phyloP scores from a whole-genome alignment of 345 rosid species.

The Diplotaxis tenuifolia region DNA sequence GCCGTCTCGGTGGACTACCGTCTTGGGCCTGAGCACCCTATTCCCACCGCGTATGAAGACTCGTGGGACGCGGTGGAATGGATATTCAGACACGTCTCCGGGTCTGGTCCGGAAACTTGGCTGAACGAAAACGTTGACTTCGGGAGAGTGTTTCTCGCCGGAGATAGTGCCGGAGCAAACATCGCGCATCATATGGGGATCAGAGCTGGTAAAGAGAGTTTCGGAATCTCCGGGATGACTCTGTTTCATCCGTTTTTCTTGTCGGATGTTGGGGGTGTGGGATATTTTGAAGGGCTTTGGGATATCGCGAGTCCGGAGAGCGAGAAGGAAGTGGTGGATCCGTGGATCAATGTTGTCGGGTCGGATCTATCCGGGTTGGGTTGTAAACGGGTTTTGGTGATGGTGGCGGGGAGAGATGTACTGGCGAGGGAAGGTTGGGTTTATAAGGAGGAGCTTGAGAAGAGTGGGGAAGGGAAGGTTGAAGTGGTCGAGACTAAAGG shows the following conservation, averaged over 20 bases:
- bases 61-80: constrained; percentile 53
- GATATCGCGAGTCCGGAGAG: constrained; percentile 30
- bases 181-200: constrained; percentile 47
- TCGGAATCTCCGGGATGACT: constrained; percentile 29
- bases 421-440: constrained; percentile 37
- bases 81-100: constrained; percentile 35
- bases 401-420: constrained; percentile 29
- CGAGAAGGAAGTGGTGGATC: constrained; percentile 37
- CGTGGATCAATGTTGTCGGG: constrained; percentile 37
- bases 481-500: constrained; percentile 36
- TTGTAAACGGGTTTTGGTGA: constrained; percentile 25
- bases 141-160: constrained; percentile 36
- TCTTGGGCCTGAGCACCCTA: constrained; percentile 47
- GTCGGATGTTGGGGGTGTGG: constrained; percentile 7
- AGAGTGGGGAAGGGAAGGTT: constrained; percentile 42
- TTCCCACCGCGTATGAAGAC: constrained; percentile 47
- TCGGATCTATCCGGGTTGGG: constrained; percentile 25
- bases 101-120: constrained; percentile 43
- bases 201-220: constrained; percentile 29
- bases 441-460: constrained; percentile 37
- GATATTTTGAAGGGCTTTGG: constrained; percentile 24
- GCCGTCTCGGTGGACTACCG: constrained; percentile 48
- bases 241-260: constrained; percentile 49
- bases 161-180: constrained; percentile 53
- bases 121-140: constrained; percentile 41